Evolutionary conservation across 192 early-diverging fungal genomes (phyloP), one percentile per base, ranked within the genome.

Genomic region (Pilaira anomala): DNA sequence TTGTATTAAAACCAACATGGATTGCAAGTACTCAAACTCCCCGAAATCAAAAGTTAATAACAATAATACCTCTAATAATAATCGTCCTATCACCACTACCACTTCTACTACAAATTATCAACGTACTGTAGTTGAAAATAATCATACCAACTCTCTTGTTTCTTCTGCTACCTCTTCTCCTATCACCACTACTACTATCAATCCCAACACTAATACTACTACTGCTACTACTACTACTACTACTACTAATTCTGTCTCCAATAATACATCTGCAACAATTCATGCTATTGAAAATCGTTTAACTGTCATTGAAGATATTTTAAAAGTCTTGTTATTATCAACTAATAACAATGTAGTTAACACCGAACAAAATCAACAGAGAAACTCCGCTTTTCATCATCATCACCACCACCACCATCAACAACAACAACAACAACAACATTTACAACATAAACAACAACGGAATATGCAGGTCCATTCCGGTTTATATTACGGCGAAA

Each of bases 1-100:
- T n/a, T 67, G 65, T 60, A 42, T 53, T 28, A 67, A 67, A 48
- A 50, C 65, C 12, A 57, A 51, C 16, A 50, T 60, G 18, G 53
- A 51, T 28, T 67, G 65, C 33, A 41, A 58, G 14, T 67, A 67
- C 33, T 60, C 65, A 28, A 48, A 21, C 36, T 60, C 65, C 7
- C 55, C 54, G 14, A 60, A 67, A 40, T 41, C 48, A 58, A 67
- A 60, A 52, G 30, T 33, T 7, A 52, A 24, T 8, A 46, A 46
- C 39, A 40, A 40, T 40, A 40, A 40, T 12, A 5, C 5, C 16
- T 14, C 44, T 14, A 46, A 6, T 46, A 46, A 46, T 19, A 46
- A 14, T 18, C 13, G 44, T 14, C 13, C 18, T 46, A 46, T 46
- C 44, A 46, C 44, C 4, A 19, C 3, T 14, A 46, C 18, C 7